These are phyloP conservation scores for Boletus tylopilopsis DNA, from an alignment of 768 basidiomycete genomes.

Conservation along the genomic window DNA sequence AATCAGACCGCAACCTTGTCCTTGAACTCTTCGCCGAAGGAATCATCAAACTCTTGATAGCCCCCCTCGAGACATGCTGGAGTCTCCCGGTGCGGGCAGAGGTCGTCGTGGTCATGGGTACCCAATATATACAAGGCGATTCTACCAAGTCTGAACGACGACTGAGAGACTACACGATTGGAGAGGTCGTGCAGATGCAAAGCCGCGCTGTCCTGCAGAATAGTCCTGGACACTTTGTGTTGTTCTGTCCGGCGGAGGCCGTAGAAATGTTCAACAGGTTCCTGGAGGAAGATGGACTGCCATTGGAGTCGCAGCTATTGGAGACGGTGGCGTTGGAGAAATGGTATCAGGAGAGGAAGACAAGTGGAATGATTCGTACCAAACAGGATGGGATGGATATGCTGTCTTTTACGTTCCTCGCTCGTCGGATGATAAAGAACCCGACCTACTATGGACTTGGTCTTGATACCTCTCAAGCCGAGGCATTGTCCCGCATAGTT, in stretches of 20 bases:
- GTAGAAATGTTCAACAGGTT: conserved; percentile 79
- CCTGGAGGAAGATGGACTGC: conserved; percentile 76
- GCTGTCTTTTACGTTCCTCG: conserved; percentile 79
- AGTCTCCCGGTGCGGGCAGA: conserved; percentile 79
- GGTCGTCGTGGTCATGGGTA: conserved; percentile 86
- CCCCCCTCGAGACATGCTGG: conserved; percentile 85
- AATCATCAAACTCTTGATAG: conserved; percentile 73
- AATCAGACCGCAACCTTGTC: conserved; percentile 64
- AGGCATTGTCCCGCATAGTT: conserved; percentile 65
- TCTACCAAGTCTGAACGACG: conserved; percentile 54
- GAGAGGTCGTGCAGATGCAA: conserved; percentile 91
- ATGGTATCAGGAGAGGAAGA: conserved; percentile 46
- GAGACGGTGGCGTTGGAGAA: conserved; percentile 44
- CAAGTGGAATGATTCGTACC: conserved; percentile 36
- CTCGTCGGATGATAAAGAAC: conserved; percentile 67
- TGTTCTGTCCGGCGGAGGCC: conserved; percentile 89
- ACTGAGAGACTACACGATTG: conserved; percentile 73
- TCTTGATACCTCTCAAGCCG: conserved; percentile 38
- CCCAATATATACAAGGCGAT: conserved; percentile 69
- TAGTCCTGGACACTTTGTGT: conserved; percentile 62
- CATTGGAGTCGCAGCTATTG: conserved; percentile 77
- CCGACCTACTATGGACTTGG: conserved; percentile 78
- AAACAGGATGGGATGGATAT: conserved; percentile 73
- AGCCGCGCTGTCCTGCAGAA: conserved; percentile 70
- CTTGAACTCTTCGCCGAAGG: conserved; percentile 82